phyloP scores from a whole-genome alignment of 495 filamentous ascomycete species.

The Aspergillus biplanus region DNA sequence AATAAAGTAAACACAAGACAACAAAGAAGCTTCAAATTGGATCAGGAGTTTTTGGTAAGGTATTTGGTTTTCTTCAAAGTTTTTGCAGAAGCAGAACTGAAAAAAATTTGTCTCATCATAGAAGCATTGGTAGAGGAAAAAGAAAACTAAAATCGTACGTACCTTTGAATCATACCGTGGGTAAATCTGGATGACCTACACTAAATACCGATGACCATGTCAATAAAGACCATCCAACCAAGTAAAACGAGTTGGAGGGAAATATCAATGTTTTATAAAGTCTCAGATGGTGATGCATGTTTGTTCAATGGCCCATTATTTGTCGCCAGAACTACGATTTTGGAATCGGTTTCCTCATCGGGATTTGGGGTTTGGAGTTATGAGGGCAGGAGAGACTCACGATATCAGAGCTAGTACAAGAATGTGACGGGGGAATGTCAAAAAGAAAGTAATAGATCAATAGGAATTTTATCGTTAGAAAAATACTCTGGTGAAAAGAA shows the following conservation, averaged over 20 bases:
- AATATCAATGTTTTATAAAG: conserved; percentile 25
- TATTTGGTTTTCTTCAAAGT: conserved; percentile 75
- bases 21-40: conserved; percentile 29
- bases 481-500: conserved; percentile 9
- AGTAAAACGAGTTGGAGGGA: conserved; percentile 2
- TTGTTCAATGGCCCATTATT: conserved; percentile 81
- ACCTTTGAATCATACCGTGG: conserved; percentile 10
- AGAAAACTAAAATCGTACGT: conserved; percentile 21
- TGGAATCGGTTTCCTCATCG: conserved; percentile 66
- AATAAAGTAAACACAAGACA: conserved; percentile 9
- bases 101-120: conserved; percentile 76
- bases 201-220: conserved; percentile 6
- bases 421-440: conserved; percentile 7
- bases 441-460: neutral
- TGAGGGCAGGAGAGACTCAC: conserved; percentile 32
- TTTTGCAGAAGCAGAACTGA: conserved; percentile 97
- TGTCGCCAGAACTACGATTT: conserved; percentile 73
- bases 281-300: conserved; percentile 99
- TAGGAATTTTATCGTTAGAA: conserved; percentile 27
- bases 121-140: conserved; percentile 27
- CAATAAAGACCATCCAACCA: conserved; percentile 15
- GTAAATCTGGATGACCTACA: neutral
- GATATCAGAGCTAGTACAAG: conserved; percentile 23
- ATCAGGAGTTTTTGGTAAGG: conserved; percentile 76
- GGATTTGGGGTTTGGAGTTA: conserved; percentile 30